Percentiles rank a stretch among this genome's conserved stretches.
Evolutionary conservation across 2,329 filamentous ascomycete species (phyloP).

Genomic region (Pezicula radicicola): DNA sequence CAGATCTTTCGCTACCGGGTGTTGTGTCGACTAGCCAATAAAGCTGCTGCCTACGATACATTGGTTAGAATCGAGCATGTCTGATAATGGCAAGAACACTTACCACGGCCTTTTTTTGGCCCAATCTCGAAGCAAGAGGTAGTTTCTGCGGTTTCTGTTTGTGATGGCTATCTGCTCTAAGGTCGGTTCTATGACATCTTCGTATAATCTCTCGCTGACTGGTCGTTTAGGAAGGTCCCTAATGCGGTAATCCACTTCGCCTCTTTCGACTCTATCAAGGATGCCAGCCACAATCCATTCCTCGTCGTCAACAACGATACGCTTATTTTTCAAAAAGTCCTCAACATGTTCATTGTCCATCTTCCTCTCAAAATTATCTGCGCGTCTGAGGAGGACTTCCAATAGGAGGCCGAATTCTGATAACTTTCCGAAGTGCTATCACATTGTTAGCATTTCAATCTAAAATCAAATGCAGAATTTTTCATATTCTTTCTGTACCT

Average conservation of each 20-base stretch:
- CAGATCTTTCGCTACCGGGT: not conserved
- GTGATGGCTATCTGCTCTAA: slow-evolving; percentile 8
- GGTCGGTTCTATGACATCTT: not conserved
- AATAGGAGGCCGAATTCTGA: slow-evolving; percentile 14
- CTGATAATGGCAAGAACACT: not conserved
- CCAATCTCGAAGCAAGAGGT: slow-evolving; percentile 15
- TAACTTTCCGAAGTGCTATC: not conserved
- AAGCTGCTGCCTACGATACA: slow-evolving; percentile 9
- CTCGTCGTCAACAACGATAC: slow-evolving; percentile 10
- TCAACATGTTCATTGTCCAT: slow-evolving; percentile 11
- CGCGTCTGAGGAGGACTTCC: slow-evolving; percentile 23
- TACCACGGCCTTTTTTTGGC: slow-evolving; percentile 13
- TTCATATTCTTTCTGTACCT: too few species aligned
- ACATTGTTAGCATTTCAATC: not conserved
- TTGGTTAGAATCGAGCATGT: not conserved
- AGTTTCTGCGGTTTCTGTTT: slow-evolving; percentile 12
- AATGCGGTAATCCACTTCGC: not conserved
- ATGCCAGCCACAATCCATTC: slow-evolving; percentile 2
- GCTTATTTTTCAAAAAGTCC: slow-evolving; percentile 10
- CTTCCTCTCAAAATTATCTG: slow-evolving; percentile 23
- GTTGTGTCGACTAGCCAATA: slow-evolving; percentile 13
- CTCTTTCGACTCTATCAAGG: too few species aligned
- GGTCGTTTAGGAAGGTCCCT: not conserved
- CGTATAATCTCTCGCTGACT: not conserved
- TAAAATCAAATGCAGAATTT: too few species aligned